Evolutionary conservation across 2,329 filamentous ascomycete species (phyloP).

Genomic region (Aspergillus persii): DNA sequence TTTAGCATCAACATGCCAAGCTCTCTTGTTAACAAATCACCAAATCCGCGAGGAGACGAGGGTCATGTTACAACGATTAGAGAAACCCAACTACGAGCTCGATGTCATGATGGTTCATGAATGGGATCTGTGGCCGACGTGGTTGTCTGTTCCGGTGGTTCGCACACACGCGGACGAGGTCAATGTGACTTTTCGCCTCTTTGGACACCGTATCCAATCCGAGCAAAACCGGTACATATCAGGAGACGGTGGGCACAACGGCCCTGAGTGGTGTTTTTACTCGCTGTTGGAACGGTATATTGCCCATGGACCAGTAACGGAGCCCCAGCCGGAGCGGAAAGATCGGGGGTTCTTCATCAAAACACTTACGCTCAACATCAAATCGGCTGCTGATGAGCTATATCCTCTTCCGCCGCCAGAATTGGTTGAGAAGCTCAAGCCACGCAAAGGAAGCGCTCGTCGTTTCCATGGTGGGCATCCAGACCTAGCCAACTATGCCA

Average conservation of each 20-base stretch:
- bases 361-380: constrained; percentile 9
- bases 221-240: background rate
- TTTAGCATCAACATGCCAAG: background rate
- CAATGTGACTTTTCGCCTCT: constrained; percentile 1
- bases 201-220: constrained; percentile 1
- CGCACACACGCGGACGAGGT: constrained; percentile 2
- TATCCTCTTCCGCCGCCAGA: constrained; percentile 1
- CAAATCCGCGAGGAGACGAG: background rate
- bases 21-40: background rate
- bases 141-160: constrained; percentile 6
- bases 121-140: constrained; percentile 4
- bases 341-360: background rate
- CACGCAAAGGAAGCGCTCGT: background rate
- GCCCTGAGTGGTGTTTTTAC: constrained; percentile 16
- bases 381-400: background rate
- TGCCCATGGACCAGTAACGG: constrained; percentile 10
- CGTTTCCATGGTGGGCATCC: no score
- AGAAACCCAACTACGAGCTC: background rate
- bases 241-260: constrained; percentile 6
- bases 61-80: background rate
- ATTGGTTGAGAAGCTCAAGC: background rate
- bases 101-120: constrained; percentile 4
- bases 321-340: background rate
- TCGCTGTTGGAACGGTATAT: constrained; percentile 15
- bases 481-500: background rate